Conservation (phyloP, 768 basidiomycete species). For the Suillus fuscotomentosus region DNA sequence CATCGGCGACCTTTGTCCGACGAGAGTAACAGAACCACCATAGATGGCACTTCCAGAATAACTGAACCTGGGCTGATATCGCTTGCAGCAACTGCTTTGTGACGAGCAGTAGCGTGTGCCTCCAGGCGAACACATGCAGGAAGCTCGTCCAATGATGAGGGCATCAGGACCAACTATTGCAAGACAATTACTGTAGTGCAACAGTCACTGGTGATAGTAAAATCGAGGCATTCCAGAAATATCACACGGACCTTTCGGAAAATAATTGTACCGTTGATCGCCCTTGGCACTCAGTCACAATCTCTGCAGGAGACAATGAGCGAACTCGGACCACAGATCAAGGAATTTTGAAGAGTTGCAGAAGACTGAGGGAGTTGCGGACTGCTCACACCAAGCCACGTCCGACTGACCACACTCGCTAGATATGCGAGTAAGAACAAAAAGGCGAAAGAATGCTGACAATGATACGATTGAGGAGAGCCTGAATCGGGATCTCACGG, state of each 20-base stretch:
- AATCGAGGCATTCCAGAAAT: background rate
- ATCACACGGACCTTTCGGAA: background rate
- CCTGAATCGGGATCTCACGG: background rate
- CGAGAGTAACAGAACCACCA: slow-evolving; percentile 49
- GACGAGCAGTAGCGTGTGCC: slow-evolving; percentile 47
- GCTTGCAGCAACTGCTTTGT: slow-evolving; percentile 45
- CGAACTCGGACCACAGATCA: background rate
- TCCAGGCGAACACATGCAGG: slow-evolving; percentile 32
- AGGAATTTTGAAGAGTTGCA: background rate
- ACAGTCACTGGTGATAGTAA: background rate
- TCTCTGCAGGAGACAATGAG: background rate
- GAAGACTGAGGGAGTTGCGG: background rate
- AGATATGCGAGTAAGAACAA: background rate
- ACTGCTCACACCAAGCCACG: background rate
- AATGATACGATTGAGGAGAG: background rate
- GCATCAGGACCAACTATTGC: background rate
- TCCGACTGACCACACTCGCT: background rate
- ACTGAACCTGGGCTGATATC: slow-evolving; percentile 43
- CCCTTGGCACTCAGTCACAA: background rate
- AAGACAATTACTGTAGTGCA: background rate
- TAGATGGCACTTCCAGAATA: slow-evolving; percentile 44
- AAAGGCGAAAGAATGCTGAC: background rate
- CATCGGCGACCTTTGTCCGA: slow-evolving; percentile 64
- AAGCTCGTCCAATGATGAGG: slow-evolving; percentile 1
- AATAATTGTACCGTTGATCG: background rate